Base-by-base conservation (phyloP, 768 basidiomycete genomes). In the Terana coerulea region DNA sequence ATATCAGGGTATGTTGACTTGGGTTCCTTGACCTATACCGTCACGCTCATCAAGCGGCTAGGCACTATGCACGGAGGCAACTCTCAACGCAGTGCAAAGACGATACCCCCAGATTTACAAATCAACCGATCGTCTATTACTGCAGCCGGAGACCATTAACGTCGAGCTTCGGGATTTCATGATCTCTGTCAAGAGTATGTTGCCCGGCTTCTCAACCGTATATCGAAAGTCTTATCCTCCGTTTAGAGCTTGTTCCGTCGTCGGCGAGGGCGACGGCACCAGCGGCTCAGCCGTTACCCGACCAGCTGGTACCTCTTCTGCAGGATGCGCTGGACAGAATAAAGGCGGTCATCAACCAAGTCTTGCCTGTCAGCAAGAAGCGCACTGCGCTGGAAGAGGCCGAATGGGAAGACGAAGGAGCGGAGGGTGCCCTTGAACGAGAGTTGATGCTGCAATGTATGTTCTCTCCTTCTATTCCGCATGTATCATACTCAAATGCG, bases 91-190 rank as follows among this genome's bases (percentile, higher is more conserved):
- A 0, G 89, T 99, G 21, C 97, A 99, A 64, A 74, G 97, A 52
- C 78, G 88, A 49, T 99, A 99, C 67, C 97, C 97, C 0, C 97
- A 99, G 66, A 94, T 98, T 40, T 99, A 99, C 75, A 88, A 91
- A 69, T 88, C 91, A 4, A 81, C 77, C 28, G 94, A 98, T 55
- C 77, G 97, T 9, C 71, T 98, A 2, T 63, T 93, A 43, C 75
- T 98, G 49, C 81, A 91, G 56, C 89, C 95, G 6, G 88, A 91
- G 61, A 84, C 85, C 1, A 97, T 98, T 55, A 75, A 76, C 28
- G 83, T 98, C 15, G 81, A 86, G 29, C 74, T 97, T 44, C 77
- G 91, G 34, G 97, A 99, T 66, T 99, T 99, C 64, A 92, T 98
- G 92, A 88, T 95, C 61, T 91, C 95, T 1, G 83, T 97, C 51